Evolutionary conservation across 441 rosid species (phyloP), one percentile per base, ranked within the genome.

Genomic region (Capsella rubella): DNA sequence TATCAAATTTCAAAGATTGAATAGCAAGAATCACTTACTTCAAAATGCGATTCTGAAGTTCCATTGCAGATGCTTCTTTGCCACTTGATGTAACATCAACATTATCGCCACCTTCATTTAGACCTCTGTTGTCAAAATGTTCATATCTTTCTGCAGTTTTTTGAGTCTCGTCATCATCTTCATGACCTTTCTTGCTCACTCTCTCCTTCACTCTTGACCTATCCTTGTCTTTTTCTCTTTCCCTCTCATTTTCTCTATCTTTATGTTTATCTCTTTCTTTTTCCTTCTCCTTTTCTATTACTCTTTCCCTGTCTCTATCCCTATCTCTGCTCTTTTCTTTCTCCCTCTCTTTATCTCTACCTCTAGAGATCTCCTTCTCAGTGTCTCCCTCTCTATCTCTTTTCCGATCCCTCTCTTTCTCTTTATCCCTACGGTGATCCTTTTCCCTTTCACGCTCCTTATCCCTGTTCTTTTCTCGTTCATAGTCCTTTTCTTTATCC

Each of bases 11-110:
- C 3, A 63, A 46, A 3, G 35, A 40, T 25, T 64, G 21, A 42
- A 11, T 55, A 55, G 18, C 49, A 25, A 57, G 53, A 71, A 71
- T 46, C 45, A 85, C 87, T 87, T 79, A 88, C 99, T 81, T 90
- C 75, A 73, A 70, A 71, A 95, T 88, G 71, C 96, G 95, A 49
- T 84, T 85, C 80, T 75, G 82, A 29, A 92, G 78, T 51, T 78
- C 90, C 9, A 69, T 56, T 2, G 84, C 10, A 55, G 88, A 59
- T 67, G 66, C 31, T 32, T 71, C 81, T 74, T 79, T 69, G 65
- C 74, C 84, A 79, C 79, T 80, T 1, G 79, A 75, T 52, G 79
- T 63, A 60, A 67, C 78, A 50, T 73, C 82, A 51, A 74, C 81
- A 80, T 67, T 77, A 65, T 70, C 79, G 18, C 71, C 85, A 12